A percentile compares a stretch with the other conserved stretches of the same genome.
phyloP scores from a whole-genome alignment of 768 basidiomycete genomes.

The Russula dissimulans region DNA sequence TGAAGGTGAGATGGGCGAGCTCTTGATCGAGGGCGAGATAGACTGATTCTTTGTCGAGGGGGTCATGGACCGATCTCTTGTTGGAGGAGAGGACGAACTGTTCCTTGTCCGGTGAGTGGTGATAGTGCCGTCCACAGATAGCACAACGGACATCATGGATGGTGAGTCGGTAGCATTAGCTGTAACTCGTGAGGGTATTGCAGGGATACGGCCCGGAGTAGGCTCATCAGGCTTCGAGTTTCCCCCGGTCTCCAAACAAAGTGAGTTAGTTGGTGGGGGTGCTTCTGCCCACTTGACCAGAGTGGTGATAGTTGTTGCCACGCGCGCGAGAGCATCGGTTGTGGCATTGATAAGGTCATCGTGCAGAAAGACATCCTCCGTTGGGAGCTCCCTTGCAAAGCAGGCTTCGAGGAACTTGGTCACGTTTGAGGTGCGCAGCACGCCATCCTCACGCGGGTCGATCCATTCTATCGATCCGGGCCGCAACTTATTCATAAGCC shows the following conservation, averaged over 20 bases:
- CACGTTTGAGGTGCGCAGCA: slow-evolving; percentile 57
- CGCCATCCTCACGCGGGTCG: slow-evolving; percentile 57
- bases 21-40: not conserved
- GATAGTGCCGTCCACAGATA: not conserved
- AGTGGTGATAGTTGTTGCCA: slow-evolving; percentile 61
- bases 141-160: not conserved
- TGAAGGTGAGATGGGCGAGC: not conserved
- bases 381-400: slow-evolving; percentile 50
- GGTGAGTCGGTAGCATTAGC: not conserved
- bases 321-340: slow-evolving; percentile 53
- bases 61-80: not conserved
- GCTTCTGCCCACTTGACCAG: slow-evolving; percentile 53
- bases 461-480: slow-evolving; percentile 50
- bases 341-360: slow-evolving; percentile 61
- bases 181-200: not conserved
- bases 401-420: slow-evolving; percentile 72
- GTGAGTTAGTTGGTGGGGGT: slow-evolving; percentile 37
- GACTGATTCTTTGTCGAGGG: not conserved
- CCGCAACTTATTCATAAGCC: slow-evolving; percentile 71
- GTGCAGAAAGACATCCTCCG: slow-evolving; percentile 54
- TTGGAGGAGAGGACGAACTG: not conserved
- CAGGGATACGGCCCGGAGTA: too few relatives aligned
- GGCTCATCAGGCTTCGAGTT: slow-evolving; percentile 20
- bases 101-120: not conserved
- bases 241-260: slow-evolving; percentile 32